Evolutionary conservation across 352 stramenopile species (phyloP).

Genomic region (Pythium biforme): DNA sequence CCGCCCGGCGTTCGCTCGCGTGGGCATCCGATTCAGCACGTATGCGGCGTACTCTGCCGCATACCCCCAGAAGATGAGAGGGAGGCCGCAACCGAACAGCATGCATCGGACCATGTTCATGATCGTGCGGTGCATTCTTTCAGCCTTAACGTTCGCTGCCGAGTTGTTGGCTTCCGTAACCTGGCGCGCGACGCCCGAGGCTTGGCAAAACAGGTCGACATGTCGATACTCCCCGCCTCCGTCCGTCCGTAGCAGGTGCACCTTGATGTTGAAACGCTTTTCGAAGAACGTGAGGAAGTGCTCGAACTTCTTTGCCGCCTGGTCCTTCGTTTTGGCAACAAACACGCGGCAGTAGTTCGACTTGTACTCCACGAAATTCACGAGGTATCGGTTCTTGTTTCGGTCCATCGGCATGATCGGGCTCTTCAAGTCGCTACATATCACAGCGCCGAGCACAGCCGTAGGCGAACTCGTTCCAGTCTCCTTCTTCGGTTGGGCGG

Average conservation of each 20-base stretch:
- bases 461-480: slow-evolving; percentile 6
- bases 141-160: slow-evolving; percentile 33
- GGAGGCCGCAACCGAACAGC: slow-evolving; percentile 29
- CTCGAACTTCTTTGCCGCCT: slow-evolving; percentile 18
- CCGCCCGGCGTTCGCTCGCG: slow-evolving; percentile 10
- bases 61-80: slow-evolving; percentile 28
- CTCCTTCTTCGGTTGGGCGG: slow-evolving; percentile 10
- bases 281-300: slow-evolving; percentile 18
- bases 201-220: slow-evolving; percentile 31
- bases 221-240: slow-evolving; percentile 28
- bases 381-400: slow-evolving; percentile 11
- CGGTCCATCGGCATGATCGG: slow-evolving; percentile 14
- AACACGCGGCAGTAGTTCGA: slow-evolving; percentile 17
- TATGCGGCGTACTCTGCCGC: slow-evolving; percentile 29
- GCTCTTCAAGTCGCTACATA: slow-evolving; percentile 26
- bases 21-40: slow-evolving; percentile 30
- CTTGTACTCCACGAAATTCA: slow-evolving; percentile 23
- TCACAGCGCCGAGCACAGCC: slow-evolving; percentile 5
- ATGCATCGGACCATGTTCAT: slow-evolving; percentile 34
- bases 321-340: slow-evolving; percentile 16
- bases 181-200: slow-evolving; percentile 23
- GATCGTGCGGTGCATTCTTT: slow-evolving; percentile 32
- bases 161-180: slow-evolving; percentile 27
- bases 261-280: slow-evolving; percentile 7
- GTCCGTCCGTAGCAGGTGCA: slow-evolving; percentile 21